These are phyloP conservation scores for Phytophthora pseudosyringae DNA, from an alignment of 352 stramenopile species.

Conservation along the genomic window DNA sequence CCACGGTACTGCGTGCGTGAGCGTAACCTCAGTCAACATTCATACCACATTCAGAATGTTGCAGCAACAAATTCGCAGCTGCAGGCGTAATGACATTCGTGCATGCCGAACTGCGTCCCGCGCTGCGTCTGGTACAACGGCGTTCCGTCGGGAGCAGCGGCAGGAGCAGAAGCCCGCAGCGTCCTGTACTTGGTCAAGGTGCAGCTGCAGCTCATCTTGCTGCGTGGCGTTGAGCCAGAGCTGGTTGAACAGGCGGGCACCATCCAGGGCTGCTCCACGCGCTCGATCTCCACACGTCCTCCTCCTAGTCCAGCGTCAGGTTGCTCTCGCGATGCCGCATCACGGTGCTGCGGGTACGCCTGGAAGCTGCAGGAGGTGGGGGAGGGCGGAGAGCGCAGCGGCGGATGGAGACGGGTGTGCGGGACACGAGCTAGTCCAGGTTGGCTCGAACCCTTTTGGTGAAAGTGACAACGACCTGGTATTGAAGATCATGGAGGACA, in stretches of 20 bases:
- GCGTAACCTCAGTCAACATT: too few species aligned
- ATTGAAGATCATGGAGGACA: constrained; percentile 72
- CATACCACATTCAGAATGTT: too few species aligned
- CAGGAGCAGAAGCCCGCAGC: too few species aligned
- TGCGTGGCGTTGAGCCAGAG: constrained; percentile 67
- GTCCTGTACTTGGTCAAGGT: constrained; percentile 49
- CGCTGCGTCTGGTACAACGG: not conserved
- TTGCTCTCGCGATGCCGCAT: constrained; percentile 69
- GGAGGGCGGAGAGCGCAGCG: not conserved
- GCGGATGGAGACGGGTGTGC: constrained; percentile 1
- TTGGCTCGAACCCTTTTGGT: constrained; percentile 71
- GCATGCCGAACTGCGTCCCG: too few species aligned
- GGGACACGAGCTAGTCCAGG: constrained; percentile 60
- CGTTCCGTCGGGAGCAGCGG: too few species aligned
- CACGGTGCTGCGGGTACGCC: constrained; percentile 29
- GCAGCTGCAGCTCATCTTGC: constrained; percentile 62
- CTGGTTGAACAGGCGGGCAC: constrained; percentile 64
- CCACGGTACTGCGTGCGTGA: too few species aligned
- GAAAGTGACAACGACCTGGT: constrained; percentile 78
- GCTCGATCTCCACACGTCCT: constrained; percentile 47
- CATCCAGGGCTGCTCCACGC: constrained; percentile 69
- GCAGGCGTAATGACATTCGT: too few species aligned
- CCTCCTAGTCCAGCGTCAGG: constrained; percentile 73
- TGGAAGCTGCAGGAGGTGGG: constrained; percentile 1
- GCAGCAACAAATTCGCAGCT: too few species aligned